Percentiles rank a stretch among this genome's conserved stretches.
These are phyloP conservation scores for Thymus quinquecostatus DNA, from an alignment of 257 asterid species.

Conservation along the genomic window DNA sequence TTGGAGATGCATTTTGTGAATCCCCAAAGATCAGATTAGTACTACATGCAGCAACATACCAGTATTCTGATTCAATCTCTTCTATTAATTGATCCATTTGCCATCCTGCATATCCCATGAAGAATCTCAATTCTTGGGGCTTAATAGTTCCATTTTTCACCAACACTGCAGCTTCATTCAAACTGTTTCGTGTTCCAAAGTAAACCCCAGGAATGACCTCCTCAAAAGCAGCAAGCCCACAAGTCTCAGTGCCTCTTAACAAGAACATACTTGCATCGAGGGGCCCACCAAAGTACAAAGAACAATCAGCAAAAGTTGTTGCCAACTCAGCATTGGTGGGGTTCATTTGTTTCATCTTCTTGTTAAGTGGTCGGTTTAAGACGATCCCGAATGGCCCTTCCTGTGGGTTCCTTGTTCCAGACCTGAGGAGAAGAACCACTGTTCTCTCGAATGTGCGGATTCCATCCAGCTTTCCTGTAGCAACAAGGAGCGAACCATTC, in stretches of 20 bases:
- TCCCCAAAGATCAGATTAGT: constrained; percentile 63
- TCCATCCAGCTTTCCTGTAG: constrained; percentile 94
- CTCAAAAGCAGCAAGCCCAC: constrained; percentile 57
- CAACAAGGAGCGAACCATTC: constrained; percentile 88
- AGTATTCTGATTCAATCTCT: constrained; percentile 79
- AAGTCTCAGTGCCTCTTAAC: constrained; percentile 52
- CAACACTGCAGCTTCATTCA: constrained; percentile 77
- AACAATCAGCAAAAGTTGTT: constrained; percentile 81
- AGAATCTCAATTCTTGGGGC: constrained; percentile 88
- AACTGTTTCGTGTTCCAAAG: constrained; percentile 80
- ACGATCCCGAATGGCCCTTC: constrained; percentile 92
- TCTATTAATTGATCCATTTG: constrained; percentile 79
- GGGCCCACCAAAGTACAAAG: constrained; percentile 94
- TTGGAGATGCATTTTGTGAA: constrained; percentile 53
- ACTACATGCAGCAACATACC: constrained; percentile 94
- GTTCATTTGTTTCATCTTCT: constrained; percentile 82
- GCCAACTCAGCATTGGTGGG: constrained; percentile 75
- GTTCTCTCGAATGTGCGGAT: constrained; percentile 84
- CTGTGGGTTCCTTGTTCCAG: constrained; percentile 82
- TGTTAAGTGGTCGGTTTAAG: constrained; percentile 82
- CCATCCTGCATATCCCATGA: constrained; percentile 95
- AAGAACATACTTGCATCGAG: constrained; percentile 91
- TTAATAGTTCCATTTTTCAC: constrained; percentile 66
- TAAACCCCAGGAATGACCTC: constrained; percentile 77
- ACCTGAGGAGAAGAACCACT: constrained; percentile 84